Percentiles rank a stretch among this genome's conserved stretches.
These are phyloP conservation scores for Pisolithus albus DNA, from an alignment of 768 basidiomycete species.

Conservation along the genomic window DNA sequence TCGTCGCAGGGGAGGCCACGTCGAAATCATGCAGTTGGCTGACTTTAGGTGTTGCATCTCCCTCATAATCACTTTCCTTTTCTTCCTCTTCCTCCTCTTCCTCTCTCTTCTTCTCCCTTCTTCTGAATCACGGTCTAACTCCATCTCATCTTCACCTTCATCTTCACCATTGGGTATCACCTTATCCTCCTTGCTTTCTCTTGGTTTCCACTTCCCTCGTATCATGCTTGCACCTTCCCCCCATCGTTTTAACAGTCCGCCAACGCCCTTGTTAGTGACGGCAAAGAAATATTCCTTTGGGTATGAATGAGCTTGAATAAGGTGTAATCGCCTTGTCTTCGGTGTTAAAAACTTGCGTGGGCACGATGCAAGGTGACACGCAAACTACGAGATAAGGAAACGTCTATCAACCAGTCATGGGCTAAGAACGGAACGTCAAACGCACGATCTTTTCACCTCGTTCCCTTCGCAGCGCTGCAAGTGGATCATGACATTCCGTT, in stretches of 20 bases:
- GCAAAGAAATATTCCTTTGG: conserved; percentile 90
- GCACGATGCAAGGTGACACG: conserved; percentile 65
- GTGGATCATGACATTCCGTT: conserved; percentile 83
- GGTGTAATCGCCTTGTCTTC: conserved; percentile 70
- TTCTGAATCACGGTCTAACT: conserved; percentile 10
- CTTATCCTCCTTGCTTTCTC: conserved; percentile 23
- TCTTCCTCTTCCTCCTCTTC: conserved; percentile 20
- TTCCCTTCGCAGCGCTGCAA: conserved; percentile 69
- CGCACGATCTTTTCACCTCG: conserved; percentile 79
- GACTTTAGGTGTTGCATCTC: conserved; percentile 24
- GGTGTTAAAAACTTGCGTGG: conserved; percentile 60
- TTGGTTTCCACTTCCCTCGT: conserved; percentile 61
- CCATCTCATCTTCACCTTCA: conserved; percentile 19
- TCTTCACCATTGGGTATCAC: conserved; percentile 4
- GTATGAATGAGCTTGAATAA: conserved; percentile 75
- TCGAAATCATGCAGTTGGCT: conserved; percentile 10
- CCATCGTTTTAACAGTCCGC: conserved; percentile 71
- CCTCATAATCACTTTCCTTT: conserved; percentile 19
- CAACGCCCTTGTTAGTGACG: conserved; percentile 86
- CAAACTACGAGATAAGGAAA: conserved; percentile 44
- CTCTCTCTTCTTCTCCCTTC: conserved; percentile 12
- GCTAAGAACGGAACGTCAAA: conserved; percentile 10
- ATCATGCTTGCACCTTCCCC: conserved; percentile 80
- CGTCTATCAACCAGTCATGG: background rate
- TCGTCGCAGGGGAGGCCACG: conserved; percentile 15